Conservation (phyloP, 2,329 filamentous ascomycete genomes). For the Colletotrichum sp. region DNA sequence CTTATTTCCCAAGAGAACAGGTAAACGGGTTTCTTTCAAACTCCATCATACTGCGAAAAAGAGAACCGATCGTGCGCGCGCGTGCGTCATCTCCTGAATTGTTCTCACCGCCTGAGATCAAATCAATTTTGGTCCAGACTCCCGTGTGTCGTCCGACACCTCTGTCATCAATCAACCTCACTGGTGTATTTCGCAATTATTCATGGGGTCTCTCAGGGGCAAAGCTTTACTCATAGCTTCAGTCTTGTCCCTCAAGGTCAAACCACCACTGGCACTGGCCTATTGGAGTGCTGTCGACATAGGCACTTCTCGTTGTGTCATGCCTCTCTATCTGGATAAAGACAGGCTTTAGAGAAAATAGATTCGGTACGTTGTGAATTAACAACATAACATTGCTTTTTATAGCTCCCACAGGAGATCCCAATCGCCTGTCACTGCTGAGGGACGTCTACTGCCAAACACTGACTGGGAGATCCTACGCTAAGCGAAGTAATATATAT, state of each 20-base stretch:
- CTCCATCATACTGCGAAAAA: too few species aligned
- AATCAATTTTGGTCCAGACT: background rate
- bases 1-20: background rate
- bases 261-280: background rate
- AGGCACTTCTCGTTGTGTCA: background rate
- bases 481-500: background rate
- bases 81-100: background rate
- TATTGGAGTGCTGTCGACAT: background rate
- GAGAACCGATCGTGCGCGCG: too few species aligned
- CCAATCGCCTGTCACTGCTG: background rate
- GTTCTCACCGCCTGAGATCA: background rate
- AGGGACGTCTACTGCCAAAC: background rate
- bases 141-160: background rate
- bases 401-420: background rate
- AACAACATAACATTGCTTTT: background rate
- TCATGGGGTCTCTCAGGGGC: background rate
- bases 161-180: background rate
- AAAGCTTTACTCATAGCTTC: background rate
- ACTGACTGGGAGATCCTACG: rapidly evolving
- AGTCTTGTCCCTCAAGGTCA: background rate
- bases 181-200: background rate
- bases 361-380: background rate
- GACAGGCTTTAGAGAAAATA: background rate
- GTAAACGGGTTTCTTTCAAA: background rate
- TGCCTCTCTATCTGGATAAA: background rate